A percentile compares a stretch with the other conserved stretches of the same genome.
phyloP scores from a whole-genome alignment of 805 yeast genomes.

The Sugiyamaella qingdaonensis region DNA sequence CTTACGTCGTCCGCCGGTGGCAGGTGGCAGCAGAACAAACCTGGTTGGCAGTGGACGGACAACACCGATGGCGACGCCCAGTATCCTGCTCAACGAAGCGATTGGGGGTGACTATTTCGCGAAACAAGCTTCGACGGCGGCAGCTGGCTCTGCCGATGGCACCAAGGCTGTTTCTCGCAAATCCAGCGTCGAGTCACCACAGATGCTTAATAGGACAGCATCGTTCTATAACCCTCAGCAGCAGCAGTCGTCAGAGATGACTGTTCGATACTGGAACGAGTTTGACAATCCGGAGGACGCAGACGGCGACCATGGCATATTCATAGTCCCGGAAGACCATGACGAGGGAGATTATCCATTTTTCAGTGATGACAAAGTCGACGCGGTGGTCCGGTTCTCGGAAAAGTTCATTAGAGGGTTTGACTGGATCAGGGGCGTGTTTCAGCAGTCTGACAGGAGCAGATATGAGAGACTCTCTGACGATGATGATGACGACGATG shows the following conservation, averaged over 20 bases:
- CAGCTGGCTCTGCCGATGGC: not conserved
- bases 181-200: slow-evolving; percentile 1
- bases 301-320: slow-evolving; percentile 34
- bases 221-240: slow-evolving; percentile 4
- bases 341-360: slow-evolving; percentile 24
- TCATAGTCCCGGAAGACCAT: slow-evolving; percentile 35
- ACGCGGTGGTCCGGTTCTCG: slow-evolving; percentile 31
- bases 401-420: slow-evolving; percentile 25
- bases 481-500: slow-evolving; percentile 20
- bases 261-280: slow-evolving; percentile 59
- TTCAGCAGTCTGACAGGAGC: slow-evolving; percentile 11
- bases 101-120: slow-evolving; percentile 4
- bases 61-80: slow-evolving; percentile 9
- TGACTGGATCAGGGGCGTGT: slow-evolving; percentile 21
- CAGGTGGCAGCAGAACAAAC: not conserved
- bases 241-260: slow-evolving; percentile 15
- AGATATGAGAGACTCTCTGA: slow-evolving; percentile 10
- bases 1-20: not conserved
- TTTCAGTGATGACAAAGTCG: slow-evolving; percentile 28
- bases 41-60: not conserved
- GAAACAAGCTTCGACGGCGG: not conserved
- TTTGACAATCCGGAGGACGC: slow-evolving; percentile 59
- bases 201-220: slow-evolving; percentile 1
- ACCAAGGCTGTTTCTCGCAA: not conserved
- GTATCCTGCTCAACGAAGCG: slow-evolving; percentile 21